Percentiles rank a stretch among this genome's conserved stretches.
Evolutionary conservation across 495 filamentous ascomycete species (phyloP).

Genomic region (Hypoxylon subgilvum): DNA sequence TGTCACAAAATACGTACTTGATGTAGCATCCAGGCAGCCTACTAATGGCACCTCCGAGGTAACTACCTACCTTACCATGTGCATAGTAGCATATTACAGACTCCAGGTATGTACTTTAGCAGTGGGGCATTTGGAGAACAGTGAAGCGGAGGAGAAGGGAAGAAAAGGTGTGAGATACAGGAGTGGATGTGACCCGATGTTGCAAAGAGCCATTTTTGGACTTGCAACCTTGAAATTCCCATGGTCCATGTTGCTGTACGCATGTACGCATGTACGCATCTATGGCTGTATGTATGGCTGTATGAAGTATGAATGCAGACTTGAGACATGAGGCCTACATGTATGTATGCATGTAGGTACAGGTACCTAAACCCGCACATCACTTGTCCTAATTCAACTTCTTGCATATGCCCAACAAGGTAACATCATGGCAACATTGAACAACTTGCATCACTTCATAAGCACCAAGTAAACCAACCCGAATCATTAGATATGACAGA

Average conservation of each 20-base stretch:
- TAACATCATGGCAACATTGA: background rate
- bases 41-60: too few species aligned
- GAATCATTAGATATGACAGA: too few species aligned
- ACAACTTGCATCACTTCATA: too few species aligned
- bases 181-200: background rate
- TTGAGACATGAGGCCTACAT: too few species aligned
- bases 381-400: slow-evolving; percentile 6
- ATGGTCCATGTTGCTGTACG: background rate
- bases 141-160: too few species aligned
- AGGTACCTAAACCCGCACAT: background rate
- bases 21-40: background rate
- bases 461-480: too few species aligned
- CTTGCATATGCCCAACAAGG: slow-evolving; percentile 14
- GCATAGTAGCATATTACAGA: too few species aligned
- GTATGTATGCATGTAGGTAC: too few species aligned
- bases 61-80: slow-evolving; percentile 26
- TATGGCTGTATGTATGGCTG: background rate
- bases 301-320: too few species aligned
- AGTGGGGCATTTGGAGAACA: slow-evolving; percentile 5
- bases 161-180: too few species aligned
- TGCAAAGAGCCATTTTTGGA: slow-evolving; percentile 36
- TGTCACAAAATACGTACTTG: background rate
- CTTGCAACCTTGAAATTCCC: background rate
- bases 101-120: too few species aligned
- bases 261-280: background rate